phyloP scores from a whole-genome alignment of 257 asterid genomes.

The Fraxinus anomala region DNA sequence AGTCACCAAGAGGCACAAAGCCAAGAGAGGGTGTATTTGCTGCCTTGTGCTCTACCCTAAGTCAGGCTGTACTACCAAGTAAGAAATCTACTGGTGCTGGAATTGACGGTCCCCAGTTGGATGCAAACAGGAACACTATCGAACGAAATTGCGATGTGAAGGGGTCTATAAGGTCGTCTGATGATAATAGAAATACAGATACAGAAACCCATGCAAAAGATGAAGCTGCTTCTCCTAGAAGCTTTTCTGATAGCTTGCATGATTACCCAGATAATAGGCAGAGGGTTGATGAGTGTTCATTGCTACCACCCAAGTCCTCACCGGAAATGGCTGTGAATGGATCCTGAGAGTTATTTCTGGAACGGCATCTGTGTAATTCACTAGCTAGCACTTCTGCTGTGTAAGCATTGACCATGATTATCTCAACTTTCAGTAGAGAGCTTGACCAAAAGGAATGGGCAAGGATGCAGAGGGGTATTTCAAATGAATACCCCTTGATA shows the following conservation, averaged over 20 bases:
- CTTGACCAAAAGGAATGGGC: constrained; percentile 24
- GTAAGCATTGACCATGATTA: constrained; percentile 15
- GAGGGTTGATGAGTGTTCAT: constrained; percentile 52
- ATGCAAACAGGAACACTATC: constrained; percentile 29
- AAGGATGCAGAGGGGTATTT: constrained; percentile 15
- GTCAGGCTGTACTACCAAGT: constrained; percentile 59
- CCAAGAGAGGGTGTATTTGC: constrained; percentile 74
- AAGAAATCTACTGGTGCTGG: constrained; percentile 44
- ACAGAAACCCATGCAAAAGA: constrained; percentile 33
- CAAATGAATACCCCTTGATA: constrained; percentile 34
- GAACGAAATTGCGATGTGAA: constrained; percentile 41
- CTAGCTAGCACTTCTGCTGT: constrained; percentile 10
- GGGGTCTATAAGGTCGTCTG: constrained; percentile 29
- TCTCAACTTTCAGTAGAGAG: constrained; percentile 14
- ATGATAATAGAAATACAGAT: constrained; percentile 32
- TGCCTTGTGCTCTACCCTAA: constrained; percentile 67
- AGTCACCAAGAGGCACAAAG: constrained; percentile 55
- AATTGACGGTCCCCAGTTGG: constrained; percentile 32
- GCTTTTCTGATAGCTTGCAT: constrained; percentile 42
- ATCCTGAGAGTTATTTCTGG: constrained; percentile 41
- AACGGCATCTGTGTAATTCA: constrained; percentile 19
- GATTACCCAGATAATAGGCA: constrained; percentile 48
- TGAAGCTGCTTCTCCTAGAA: constrained; percentile 47
- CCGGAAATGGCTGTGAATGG: constrained; percentile 90
- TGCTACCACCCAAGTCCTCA: constrained; percentile 63